Conservation (phyloP, 192 early-diverging fungal genomes). For the Backusella australiensis region DNA sequence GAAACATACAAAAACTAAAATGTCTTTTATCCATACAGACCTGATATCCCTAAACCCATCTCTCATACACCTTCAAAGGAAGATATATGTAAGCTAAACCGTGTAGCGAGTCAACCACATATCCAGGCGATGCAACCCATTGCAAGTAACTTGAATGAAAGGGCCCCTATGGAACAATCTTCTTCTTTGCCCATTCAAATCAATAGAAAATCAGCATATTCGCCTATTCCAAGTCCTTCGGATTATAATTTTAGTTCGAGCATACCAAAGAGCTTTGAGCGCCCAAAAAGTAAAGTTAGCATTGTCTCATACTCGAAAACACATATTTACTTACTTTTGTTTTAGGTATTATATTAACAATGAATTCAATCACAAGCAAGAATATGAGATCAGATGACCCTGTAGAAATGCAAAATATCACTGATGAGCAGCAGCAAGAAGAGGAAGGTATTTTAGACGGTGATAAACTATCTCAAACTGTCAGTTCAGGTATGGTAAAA, state of each 20-base stretch:
- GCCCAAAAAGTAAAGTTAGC: constrained; percentile 6
- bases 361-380: constrained; percentile 8
- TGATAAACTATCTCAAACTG: background rate
- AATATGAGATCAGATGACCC: background rate
- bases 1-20: background rate
- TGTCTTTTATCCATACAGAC: background rate
- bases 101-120: constrained; percentile 21
- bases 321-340: background rate
- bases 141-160: background rate
- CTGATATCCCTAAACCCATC: background rate
- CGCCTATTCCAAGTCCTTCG: constrained; percentile 19
- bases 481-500: constrained; percentile 4
- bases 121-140: constrained; percentile 9
- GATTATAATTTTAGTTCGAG: constrained; percentile 15
- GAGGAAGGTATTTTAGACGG: background rate
- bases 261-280: constrained; percentile 12
- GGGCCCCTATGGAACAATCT: background rate
- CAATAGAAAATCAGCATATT: background rate
- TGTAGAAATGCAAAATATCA: background rate
- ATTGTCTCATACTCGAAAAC: background rate
- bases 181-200: constrained; percentile 7
- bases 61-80: background rate
- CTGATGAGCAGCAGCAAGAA: background rate
- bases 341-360: constrained; percentile 13
- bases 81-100: constrained; percentile 11